These are phyloP conservation scores for Botrytis fabae DNA, from an alignment of 2,329 filamentous ascomycete species.

Conservation along the genomic window DNA sequence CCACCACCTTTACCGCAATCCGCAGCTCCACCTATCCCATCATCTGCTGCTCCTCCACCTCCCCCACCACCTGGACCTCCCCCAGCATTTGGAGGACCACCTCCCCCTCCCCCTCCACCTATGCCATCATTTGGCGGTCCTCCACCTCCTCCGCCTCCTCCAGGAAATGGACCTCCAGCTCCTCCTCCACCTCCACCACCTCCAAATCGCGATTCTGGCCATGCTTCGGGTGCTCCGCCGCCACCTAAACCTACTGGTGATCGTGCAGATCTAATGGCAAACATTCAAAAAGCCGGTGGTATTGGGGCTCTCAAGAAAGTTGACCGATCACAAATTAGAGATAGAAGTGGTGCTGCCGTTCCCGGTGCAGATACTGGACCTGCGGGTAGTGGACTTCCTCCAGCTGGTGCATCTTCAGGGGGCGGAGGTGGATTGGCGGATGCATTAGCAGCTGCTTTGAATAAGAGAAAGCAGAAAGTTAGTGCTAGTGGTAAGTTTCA, in stretches of 20 bases:
- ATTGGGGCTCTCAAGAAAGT: constrained; percentile 74
- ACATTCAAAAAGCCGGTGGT: constrained; percentile 70
- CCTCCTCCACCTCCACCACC: constrained; percentile 54
- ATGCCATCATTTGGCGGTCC: constrained; percentile 37
- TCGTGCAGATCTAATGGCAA: constrained; percentile 64
- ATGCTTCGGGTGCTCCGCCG: constrained; percentile 50
- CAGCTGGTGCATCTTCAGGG: constrained; percentile 54
- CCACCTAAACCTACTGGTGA: constrained; percentile 47
- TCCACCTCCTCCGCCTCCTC: constrained; percentile 42
- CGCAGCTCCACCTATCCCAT: constrained; percentile 43
- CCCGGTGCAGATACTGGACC: constrained; percentile 54
- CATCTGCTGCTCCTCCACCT: constrained; percentile 42
- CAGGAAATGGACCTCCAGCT: constrained; percentile 44
- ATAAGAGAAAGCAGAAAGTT: constrained; percentile 89
- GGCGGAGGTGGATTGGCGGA: constrained; percentile 72
- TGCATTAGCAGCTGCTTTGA: constrained; percentile 74
- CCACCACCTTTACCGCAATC: constrained; percentile 44
- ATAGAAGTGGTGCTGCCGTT: constrained; percentile 67
- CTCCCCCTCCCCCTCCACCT: constrained; percentile 48
- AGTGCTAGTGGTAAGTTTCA: constrained; percentile 82
- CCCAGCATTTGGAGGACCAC: constrained; percentile 41
- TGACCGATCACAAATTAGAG: constrained; percentile 66
- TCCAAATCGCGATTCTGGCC: constrained; percentile 58
- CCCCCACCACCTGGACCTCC: constrained; percentile 42
- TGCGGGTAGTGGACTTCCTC: constrained; percentile 52